Evolutionary conservation across 1,139 yeast genomes (phyloP).

Genomic region (Candida freyschussii): DNA sequence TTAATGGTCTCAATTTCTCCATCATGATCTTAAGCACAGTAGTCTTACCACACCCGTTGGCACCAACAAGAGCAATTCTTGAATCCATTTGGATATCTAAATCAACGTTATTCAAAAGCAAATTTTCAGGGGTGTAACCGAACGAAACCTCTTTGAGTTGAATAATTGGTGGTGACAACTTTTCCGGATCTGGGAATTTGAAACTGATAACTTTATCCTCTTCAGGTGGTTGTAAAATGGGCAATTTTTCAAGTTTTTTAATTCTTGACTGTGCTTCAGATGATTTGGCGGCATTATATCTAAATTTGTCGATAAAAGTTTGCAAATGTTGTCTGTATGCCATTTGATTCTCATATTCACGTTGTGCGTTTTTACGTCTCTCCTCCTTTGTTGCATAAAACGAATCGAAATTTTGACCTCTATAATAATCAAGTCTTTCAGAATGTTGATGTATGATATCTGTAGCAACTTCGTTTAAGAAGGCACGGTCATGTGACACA

Average conservation of each 20-base stretch:
- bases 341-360: conserved; percentile 97
- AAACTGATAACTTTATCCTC: conserved; percentile 82
- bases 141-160: conserved; percentile 84
- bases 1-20: conserved; percentile 67
- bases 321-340: conserved; percentile 92
- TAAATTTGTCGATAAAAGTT: conserved; percentile 87
- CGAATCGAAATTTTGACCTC: conserved; percentile 90
- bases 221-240: conserved; percentile 89
- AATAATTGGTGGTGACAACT: conserved; percentile 86
- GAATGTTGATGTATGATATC: conserved; percentile 97
- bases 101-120: conserved; percentile 69
- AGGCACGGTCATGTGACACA: conserved; percentile 96
- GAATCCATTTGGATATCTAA: conserved; percentile 91
- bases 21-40: conserved; percentile 81
- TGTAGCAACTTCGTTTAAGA: conserved; percentile 95
- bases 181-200: conserved; percentile 93
- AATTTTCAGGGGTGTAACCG: conserved; percentile 66
- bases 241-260: conserved; percentile 90
- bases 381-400: conserved; percentile 94
- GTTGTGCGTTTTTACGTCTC: conserved; percentile 84
- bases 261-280: conserved; percentile 97
- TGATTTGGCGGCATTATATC: conserved; percentile 96
- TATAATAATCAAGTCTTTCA: conserved; percentile 90
- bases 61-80: conserved; percentile 95
- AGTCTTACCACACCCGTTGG: conserved; percentile 99